Conservation (phyloP, 139 green algal species). For the Tetraselmis chui region DNA sequence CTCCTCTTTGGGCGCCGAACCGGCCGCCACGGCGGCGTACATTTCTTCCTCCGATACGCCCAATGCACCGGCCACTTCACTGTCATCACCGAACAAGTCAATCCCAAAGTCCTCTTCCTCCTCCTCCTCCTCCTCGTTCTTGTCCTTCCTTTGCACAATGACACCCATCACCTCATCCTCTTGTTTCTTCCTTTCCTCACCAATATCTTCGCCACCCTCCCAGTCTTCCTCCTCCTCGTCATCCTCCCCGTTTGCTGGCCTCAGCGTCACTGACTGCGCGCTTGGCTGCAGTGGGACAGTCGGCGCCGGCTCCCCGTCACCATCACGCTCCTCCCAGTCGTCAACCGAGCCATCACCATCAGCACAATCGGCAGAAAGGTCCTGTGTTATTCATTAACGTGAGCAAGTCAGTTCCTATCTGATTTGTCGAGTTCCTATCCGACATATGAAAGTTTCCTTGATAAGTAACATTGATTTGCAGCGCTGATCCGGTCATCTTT, state of each 20-base stretch:
- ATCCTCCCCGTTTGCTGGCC: not conserved
- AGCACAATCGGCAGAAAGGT: slow-evolving; percentile 1
- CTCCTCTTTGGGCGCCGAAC: not conserved
- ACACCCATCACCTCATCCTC: not conserved
- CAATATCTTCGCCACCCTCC: not conserved
- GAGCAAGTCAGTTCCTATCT: too few relatives aligned
- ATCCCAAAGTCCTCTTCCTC: slow-evolving; percentile 16
- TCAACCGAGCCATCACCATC: not conserved
- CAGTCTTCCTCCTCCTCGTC: not conserved
- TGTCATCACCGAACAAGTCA: slow-evolving; percentile 35
- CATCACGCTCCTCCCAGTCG: not conserved
- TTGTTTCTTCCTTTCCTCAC: not conserved
- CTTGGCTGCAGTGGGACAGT: too few relatives aligned
- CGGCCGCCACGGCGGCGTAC: not conserved
- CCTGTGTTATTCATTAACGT: too few relatives aligned
- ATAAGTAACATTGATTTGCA: too few relatives aligned
- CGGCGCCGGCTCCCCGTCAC: not conserved
- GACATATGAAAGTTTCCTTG: too few relatives aligned
- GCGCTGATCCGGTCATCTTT: too few relatives aligned
- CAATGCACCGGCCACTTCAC: slow-evolving; percentile 2
- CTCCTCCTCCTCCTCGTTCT: slow-evolving; percentile 17
- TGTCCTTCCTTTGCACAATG: not conserved
- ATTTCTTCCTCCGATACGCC: slow-evolving; percentile 30
- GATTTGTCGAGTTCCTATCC: too few relatives aligned
- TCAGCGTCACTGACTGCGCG: not conserved